Base-by-base conservation (phyloP, 176 grass and related monocot species). In the Tuctoria greenei region DNA sequence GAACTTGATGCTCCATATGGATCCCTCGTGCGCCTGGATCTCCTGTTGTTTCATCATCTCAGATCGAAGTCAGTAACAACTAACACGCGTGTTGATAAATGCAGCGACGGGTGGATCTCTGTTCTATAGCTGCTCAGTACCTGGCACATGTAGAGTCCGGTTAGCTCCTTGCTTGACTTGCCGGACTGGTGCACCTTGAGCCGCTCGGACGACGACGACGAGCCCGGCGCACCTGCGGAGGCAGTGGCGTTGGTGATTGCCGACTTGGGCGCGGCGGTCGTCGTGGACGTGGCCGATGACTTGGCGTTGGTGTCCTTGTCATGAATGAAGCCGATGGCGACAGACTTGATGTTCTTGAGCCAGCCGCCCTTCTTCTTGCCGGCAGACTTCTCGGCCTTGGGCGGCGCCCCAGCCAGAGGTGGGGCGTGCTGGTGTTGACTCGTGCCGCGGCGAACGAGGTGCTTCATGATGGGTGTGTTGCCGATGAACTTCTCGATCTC, bases 1-100 rank as follows among this genome's bases (percentile, higher is more conserved):
- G 76, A 97, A 97, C 59, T 88, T 91, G 77, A 97, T 90, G 75
- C 84, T 85, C 95, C 95, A 97, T 41, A 97, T 97, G 7, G 95
- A 83, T 24, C 95, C 91, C 75, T 97, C 88, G 65, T 97, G 95
- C 35, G 91, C 95, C 15, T 50, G 79, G 66, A 97, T 85, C 75
- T 97, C 91, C 78, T 64, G 31, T 18, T 36, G 12, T 7, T 0
- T 15, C 61, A 36, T 4, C 27, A 26, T 37, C 16, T 36, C 61
- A 10, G 28, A 5, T 61, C 24, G 3, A 39, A 7, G 5, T 14
- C 57, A 60, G 57, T 28, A 61, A 18, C 14, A 35, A 31, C 31
- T 1, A 3, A 31, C 31, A 31, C 31, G 31, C 31, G 3, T 31
- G 31, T 31, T 31, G 31, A 31, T 31, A 31, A 3, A 31, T 31